Base-by-base conservation (phyloP, 306 rosid species). In the Prunus mongolica region DNA sequence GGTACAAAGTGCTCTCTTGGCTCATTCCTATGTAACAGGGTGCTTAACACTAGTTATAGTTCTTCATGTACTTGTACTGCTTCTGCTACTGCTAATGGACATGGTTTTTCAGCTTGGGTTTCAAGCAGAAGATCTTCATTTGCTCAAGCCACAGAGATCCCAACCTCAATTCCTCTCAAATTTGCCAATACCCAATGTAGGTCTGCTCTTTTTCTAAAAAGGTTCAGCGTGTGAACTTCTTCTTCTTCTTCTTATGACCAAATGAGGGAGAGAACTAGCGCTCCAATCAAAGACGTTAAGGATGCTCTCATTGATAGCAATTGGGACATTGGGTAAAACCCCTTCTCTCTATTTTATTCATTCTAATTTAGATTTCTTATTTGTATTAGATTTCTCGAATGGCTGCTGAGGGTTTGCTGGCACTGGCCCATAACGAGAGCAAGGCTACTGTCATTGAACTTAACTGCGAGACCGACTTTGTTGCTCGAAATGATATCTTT, bases 391-490 rank as follows among this genome's bases (percentile, higher is more conserved):
- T 22, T 0, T 22, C 22, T 22, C 22, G 22, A 22, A 22, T 22
- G 22, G 22, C 22, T 22, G 22, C 22, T 22, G 22, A 22, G 22
- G 22, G 22, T 22, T 22, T 22, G 22, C 22, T 22, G 22, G 22
- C 22, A 22, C 22, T 22, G 22, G 0, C 22, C 22, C 22, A 22
- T 0, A 22, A 22, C 22, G 22, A 22, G 22, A 22, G 22, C 22
- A 22, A 22, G 75, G 86, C 91, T 32, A 93, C 91, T 63, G 88
- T 94, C 74, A 75, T 94, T 79, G 98, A 94, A 84, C 96, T 94
- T 79, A 94, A 92, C 77, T 94, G 98, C 63, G 98, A 94, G 79
- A 91, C 98, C 32, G 98, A 94, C 62, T 94, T 94, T 54, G 98
- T 94, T 22, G 96, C 98, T 52, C 86, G 98, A 73, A 94, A 94